Percentiles rank a stretch among this genome's conserved stretches.
Evolutionary conservation across 768 basidiomycete genomes (phyloP).

Genomic region (Termitomyces eurrhizus): DNA sequence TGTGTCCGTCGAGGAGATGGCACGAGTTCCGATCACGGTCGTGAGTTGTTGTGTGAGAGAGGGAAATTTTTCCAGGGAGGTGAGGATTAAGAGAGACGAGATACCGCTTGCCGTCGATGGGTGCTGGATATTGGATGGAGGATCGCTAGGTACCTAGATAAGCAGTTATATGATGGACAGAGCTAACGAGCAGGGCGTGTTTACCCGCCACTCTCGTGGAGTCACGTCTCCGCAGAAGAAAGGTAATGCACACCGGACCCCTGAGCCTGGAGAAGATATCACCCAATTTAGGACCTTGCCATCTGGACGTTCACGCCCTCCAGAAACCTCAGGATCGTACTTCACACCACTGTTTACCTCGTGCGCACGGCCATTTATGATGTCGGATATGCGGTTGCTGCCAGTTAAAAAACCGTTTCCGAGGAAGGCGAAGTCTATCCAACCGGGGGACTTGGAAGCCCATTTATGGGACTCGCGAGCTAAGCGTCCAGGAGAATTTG

Average conservation of each 20-base stretch:
- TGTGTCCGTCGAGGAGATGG: slow-evolving; percentile 21
- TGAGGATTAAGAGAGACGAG: slow-evolving; percentile 44
- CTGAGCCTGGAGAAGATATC: slow-evolving; percentile 43
- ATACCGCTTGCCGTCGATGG: slow-evolving; percentile 47
- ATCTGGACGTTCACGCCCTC: slow-evolving; percentile 55
- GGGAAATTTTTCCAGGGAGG: slow-evolving; percentile 23
- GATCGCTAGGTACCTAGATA: slow-evolving; percentile 45
- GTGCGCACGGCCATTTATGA: slow-evolving; percentile 51
- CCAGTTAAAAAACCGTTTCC: slow-evolving; percentile 40
- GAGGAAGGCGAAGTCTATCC: slow-evolving; percentile 66
- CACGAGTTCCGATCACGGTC: slow-evolving; percentile 42
- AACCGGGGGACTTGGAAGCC: slow-evolving; percentile 52
- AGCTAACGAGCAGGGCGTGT: slow-evolving; percentile 16
- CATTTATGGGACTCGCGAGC: slow-evolving; percentile 47
- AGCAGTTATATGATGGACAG: background rate
- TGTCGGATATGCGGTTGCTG: slow-evolving; percentile 36
- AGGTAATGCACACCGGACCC: slow-evolving; percentile 32
- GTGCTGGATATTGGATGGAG: slow-evolving; percentile 45
- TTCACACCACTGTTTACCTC: slow-evolving; percentile 31
- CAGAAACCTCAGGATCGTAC: slow-evolving; percentile 43
- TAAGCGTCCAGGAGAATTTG: slow-evolving; percentile 38
- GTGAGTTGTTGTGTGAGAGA: slow-evolving; percentile 35
- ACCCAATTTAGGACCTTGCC: slow-evolving; percentile 58
- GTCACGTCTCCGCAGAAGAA: slow-evolving; percentile 79
- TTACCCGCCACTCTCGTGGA: slow-evolving; percentile 52